Evolutionary conservation across 768 basidiomycete genomes (phyloP), one percentile per base, ranked within the genome.

Genomic region (Hortiboletus campestris): DNA sequence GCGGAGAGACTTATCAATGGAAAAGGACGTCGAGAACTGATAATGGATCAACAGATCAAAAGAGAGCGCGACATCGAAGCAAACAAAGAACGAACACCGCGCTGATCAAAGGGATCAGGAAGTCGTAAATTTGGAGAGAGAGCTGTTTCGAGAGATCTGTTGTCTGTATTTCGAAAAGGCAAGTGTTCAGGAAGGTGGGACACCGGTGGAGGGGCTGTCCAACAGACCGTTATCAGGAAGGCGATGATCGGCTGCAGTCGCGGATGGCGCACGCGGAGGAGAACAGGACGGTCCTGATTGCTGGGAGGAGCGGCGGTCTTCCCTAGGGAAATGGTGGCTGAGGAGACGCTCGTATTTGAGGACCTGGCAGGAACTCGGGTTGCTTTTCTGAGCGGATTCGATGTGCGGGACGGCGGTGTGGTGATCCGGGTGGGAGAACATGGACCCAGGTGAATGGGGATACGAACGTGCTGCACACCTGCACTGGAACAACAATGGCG

Each of bases 11-110:
- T 77, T 76, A 76, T 76, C 70, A 64, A 70, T 61, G 62, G 57
- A 43, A 48, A 67, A 65, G 64, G 65, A 60, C 63, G 67, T 71
- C 65, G 64, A 67, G 63, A 73, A 72, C 74, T 77, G 69, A 70
- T 72, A 71, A 68, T 61, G 59, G 63, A 72, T 72, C 70, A 72
- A 70, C 59, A 68, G 63, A 74, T 71, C 69, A 74, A 67, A 72
- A 66, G 68, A 72, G 68, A 67, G 67, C 67, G 68, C 66, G 61
- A 63, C 61, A 65, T 58, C 63, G 57, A 64, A 66, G 62, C 56
- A 66, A 68, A 69, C 63, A 62, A 66, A 67, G 62, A 65, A 72
- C 72, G 62, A 63, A 75, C 75, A 57, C 63, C 64, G 69, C 66
- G 61, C 58, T 74, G 70, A 67, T 73, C 72, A 63, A 60, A 66